These are phyloP conservation scores for Cercophora newfieldiana DNA, from an alignment of 495 filamentous ascomycete species.

Conservation along the genomic window DNA sequence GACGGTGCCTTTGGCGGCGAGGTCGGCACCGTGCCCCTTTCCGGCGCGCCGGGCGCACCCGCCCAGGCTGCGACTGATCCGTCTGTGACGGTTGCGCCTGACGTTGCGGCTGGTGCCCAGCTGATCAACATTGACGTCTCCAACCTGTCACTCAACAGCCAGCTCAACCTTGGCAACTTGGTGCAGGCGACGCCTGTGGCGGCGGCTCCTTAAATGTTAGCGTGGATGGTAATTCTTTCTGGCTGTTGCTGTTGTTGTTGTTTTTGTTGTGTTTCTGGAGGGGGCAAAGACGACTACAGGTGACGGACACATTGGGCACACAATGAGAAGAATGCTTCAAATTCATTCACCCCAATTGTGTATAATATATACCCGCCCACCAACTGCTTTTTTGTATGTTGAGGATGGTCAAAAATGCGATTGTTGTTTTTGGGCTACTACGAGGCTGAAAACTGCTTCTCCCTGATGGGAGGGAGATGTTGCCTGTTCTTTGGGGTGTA, in stretches of 20 bases:
- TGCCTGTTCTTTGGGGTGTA: background rate
- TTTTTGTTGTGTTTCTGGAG: background rate
- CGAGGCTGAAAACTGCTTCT: background rate
- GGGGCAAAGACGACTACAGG: background rate
- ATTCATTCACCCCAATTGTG: background rate
- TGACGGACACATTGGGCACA: background rate
- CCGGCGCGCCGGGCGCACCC: constrained; percentile 14
- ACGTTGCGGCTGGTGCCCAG: constrained; percentile 23
- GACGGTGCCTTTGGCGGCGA: constrained; percentile 30
- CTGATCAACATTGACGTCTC: constrained; percentile 31
- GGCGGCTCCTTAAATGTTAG: background rate
- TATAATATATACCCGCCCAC: constrained; percentile 13
- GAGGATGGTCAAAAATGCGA: background rate
- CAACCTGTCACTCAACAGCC: constrained; percentile 36
- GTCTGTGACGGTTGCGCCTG: constrained; percentile 20
- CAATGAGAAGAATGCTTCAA: too few relatives aligned
- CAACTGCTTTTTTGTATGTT: background rate
- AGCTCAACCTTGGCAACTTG: constrained; percentile 37
- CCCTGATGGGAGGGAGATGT: background rate
- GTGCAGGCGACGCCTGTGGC: constrained; percentile 25
- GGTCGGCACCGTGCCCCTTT: constrained; percentile 24
- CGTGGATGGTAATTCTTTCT: background rate
- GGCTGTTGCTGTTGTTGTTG: too few relatives aligned
- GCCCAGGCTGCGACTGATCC: constrained; percentile 24
- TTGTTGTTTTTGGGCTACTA: background rate